Evolutionary conservation across 2,329 filamentous ascomycete genomes (phyloP).

Genomic region (Dothideomycetes sp.): DNA sequence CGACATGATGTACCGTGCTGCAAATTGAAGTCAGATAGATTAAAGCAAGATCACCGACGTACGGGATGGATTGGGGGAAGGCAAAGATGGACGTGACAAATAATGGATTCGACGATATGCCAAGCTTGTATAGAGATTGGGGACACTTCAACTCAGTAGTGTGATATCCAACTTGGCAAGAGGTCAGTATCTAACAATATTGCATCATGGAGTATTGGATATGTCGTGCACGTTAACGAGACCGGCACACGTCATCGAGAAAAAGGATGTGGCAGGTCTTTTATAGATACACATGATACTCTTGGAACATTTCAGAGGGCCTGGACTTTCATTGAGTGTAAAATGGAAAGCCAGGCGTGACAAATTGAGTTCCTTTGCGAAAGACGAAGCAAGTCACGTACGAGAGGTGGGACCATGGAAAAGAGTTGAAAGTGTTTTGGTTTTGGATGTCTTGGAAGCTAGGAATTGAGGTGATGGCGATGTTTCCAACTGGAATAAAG

Average conservation of each 20-base stretch:
- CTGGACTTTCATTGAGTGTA: constrained; percentile 5
- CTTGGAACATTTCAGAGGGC: constrained; percentile 11
- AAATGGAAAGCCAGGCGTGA: constrained; percentile 8
- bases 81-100: too few relatives aligned
- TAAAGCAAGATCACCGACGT: too few relatives aligned
- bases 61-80: too few relatives aligned
- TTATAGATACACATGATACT: constrained; percentile 2
- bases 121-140: too few relatives aligned
- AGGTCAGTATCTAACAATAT: too few relatives aligned
- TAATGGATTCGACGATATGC: too few relatives aligned
- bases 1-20: too few relatives aligned
- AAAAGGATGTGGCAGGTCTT: constrained; percentile 6
- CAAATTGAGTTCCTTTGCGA: constrained; percentile 6
- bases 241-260: constrained; percentile 9
- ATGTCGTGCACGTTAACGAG: constrained; percentile 12
- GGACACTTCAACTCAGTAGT: too few relatives aligned
- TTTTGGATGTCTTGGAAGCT: not conserved
- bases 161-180: too few relatives aligned
- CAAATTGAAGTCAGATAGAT: too few relatives aligned
- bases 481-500: constrained; percentile 13
- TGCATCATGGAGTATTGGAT: too few relatives aligned
- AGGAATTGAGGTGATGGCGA: not conserved
- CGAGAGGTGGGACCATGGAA: too few relatives aligned
- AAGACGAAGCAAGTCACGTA: not conserved
- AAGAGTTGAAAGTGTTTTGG: not conserved